Evolutionary conservation across 73 alveolate genomes (phyloP).

Genomic region (Tetrahymena malaccensis): DNA sequence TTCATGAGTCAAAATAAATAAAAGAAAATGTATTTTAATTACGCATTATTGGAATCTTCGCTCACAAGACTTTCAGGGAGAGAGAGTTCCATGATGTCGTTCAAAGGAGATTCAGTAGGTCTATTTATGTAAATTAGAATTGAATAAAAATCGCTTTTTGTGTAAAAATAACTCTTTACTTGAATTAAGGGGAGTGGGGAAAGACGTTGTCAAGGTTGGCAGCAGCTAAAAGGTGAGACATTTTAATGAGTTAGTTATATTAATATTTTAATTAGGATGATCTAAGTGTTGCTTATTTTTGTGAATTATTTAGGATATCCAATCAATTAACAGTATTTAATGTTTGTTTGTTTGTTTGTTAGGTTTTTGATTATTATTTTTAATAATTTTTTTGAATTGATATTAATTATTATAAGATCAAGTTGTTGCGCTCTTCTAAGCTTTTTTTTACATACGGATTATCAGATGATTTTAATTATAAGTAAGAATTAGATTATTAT

Average conservation of each 20-base stretch:
- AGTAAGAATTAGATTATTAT: not conserved
- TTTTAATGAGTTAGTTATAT: not conserved
- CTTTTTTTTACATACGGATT: not conserved
- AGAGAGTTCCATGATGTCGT: not conserved
- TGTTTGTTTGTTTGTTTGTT: not conserved
- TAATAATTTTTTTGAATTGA: not conserved
- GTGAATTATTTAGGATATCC: not conserved
- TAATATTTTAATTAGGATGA: not conserved
- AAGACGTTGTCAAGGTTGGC: not conserved
- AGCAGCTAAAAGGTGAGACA: not conserved
- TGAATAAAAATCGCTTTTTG: not conserved
- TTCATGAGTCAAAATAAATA: not conserved
- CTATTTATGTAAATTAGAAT: not conserved
- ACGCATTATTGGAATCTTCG: not conserved
- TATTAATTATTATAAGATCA: not conserved
- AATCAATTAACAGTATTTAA: not conserved
- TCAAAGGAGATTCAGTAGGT: not conserved
- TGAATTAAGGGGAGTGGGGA: not conserved
- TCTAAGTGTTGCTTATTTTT: not conserved
- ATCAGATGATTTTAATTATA: not conserved
- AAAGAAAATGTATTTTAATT: not conserved
- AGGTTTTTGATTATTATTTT: not conserved
- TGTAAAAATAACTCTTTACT: not conserved
- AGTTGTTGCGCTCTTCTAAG: not conserved
- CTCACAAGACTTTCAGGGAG: not conserved